Evolutionary conservation across 768 basidiomycete species (phyloP).

Genomic region (Tricholoma saponaceum): DNA sequence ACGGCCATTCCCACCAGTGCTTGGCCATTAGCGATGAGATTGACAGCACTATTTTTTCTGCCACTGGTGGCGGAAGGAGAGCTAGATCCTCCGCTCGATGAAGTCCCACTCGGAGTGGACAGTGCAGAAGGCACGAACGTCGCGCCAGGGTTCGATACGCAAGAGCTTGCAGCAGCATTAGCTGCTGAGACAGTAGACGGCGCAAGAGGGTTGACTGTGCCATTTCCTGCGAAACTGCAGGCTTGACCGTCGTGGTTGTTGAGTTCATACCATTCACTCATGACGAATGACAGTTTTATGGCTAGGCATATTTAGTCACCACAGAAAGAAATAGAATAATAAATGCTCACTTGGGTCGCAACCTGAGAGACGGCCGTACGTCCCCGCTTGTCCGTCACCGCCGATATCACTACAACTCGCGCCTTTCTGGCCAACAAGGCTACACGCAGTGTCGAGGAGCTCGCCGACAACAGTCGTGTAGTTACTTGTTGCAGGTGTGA

Average conservation of each 20-base stretch:
- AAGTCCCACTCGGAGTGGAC: slow-evolving; percentile 11
- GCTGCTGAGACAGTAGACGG: slow-evolving; percentile 46
- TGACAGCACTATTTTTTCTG: slow-evolving; percentile 15
- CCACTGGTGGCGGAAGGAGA: slow-evolving; percentile 17
- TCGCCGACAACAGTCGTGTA: slow-evolving; percentile 56
- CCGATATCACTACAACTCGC: slow-evolving; percentile 66
- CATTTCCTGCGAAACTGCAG: slow-evolving; percentile 85
- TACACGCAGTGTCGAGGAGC: slow-evolving; percentile 69
- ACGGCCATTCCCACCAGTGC: slow-evolving; percentile 32
- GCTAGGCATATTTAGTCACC: slow-evolving; percentile 34
- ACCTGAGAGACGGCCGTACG: slow-evolving; percentile 70
- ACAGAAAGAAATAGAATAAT: neutral
- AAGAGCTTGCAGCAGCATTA: slow-evolving; percentile 58
- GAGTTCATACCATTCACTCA: slow-evolving; percentile 73
- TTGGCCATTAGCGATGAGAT: slow-evolving; percentile 22
- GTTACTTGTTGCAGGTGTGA: slow-evolving; percentile 60
- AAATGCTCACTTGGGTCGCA: slow-evolving; percentile 72
- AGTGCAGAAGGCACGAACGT: slow-evolving; percentile 59
- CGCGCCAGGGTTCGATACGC: slow-evolving; percentile 58
- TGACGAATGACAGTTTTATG: slow-evolving; percentile 77
- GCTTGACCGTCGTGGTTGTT: slow-evolving; percentile 53
- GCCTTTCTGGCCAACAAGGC: slow-evolving; percentile 60
- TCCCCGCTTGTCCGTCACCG: slow-evolving; percentile 67
- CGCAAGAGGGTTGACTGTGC: slow-evolving; percentile 60
- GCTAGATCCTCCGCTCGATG: slow-evolving; percentile 10